Percentiles rank a stretch among this genome's conserved stretches.
Conservation (phyloP, 2,329 filamentous ascomycete genomes). For the Talaromyces pinophilus region DNA sequence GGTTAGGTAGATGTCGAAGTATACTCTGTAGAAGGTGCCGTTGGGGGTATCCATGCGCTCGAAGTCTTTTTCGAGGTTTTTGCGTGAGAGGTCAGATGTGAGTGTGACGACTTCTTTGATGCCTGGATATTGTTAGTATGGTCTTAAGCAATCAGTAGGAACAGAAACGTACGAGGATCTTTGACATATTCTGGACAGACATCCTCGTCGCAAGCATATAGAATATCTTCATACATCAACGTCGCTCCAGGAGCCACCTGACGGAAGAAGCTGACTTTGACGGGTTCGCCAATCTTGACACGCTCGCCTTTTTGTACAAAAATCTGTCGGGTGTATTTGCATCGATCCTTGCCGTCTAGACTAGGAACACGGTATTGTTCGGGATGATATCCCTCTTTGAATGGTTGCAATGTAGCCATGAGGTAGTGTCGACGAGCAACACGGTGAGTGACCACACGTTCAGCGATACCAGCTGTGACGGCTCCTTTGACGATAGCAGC, state of each 20-base stretch:
- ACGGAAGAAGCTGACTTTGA: constrained; percentile 98
- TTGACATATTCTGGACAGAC: constrained; percentile 98
- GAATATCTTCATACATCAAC: constrained; percentile 98
- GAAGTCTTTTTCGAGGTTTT: constrained; percentile 99
- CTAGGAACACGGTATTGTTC: constrained; percentile 97
- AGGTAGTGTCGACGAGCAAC: constrained; percentile 97
- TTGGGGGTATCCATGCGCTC: constrained; percentile 99
- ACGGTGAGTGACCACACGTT: constrained; percentile 94
- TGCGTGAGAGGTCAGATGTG: constrained; percentile 92
- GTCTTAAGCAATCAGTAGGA: not conserved
- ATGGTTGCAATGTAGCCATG: constrained; percentile 97
- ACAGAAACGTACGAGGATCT: constrained; percentile 80
- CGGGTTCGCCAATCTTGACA: constrained; percentile 98
- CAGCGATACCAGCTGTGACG: constrained; percentile 95
- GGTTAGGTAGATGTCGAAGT: constrained; percentile 76
- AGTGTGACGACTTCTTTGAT: constrained; percentile 99
- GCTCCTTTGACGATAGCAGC: constrained; percentile 98
- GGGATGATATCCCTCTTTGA: constrained; percentile 98
- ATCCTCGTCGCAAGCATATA: constrained; percentile 97
- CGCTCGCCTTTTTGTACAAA: constrained; percentile 98
- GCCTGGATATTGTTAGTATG: constrained; percentile 54
- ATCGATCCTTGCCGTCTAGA: constrained; percentile 93
- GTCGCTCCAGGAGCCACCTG: constrained; percentile 96
- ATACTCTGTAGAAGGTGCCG: constrained; percentile 85
- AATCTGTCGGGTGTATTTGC: constrained; percentile 98